phyloP scores from a whole-genome alignment of 208 protist genomes.

The Naegleria lovaniensis region DNA sequence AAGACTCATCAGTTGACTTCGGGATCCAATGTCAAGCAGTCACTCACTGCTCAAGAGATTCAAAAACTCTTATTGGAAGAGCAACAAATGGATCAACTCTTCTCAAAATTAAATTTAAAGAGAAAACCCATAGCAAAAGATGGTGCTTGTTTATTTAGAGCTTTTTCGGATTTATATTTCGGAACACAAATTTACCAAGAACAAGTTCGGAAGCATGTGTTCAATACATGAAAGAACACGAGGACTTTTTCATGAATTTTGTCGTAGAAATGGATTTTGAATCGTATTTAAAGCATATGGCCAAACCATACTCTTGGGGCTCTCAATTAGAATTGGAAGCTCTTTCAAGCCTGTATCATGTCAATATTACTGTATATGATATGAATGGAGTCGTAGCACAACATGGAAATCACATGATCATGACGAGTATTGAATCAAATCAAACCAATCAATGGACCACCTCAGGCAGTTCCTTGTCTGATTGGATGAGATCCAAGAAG shows the following conservation, averaged over 20 bases:
- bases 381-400: neutral
- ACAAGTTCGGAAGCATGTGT: neutral
- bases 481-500: neutral
- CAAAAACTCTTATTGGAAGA: neutral
- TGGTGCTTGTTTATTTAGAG: constrained; percentile 12
- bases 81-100: neutral
- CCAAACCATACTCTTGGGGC: neutral
- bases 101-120: neutral
- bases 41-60: neutral
- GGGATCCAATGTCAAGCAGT: neutral
- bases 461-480: neutral
- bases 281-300: neutral
- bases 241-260: neutral
- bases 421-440: neutral
- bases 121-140: constrained; percentile 1
- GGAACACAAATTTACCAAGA: neutral
- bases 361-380: neutral
- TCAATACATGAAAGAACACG: neutral
- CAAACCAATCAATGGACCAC: neutral
- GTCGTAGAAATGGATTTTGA: constrained; percentile 12
- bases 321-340: neutral
- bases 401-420: neutral
- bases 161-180: neutral
- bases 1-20: neutral
- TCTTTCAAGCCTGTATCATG: neutral